phyloP scores from a whole-genome alignment of 78 protist genomes.

The Pigoraptor vietnamica region DNA sequence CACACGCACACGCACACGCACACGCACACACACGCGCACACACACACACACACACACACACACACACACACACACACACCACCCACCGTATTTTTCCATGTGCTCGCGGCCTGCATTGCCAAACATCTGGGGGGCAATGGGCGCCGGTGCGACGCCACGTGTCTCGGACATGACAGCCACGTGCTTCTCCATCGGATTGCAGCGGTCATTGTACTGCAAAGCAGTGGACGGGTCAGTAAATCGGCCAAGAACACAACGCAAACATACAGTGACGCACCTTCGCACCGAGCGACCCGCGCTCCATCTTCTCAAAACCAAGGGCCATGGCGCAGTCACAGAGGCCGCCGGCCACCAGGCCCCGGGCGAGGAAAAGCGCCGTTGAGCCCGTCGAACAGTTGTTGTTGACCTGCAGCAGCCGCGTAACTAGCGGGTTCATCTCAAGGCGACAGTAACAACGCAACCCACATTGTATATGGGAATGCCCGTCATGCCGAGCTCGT shows the following conservation, averaged over 20 bases:
- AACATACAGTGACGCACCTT: not conserved
- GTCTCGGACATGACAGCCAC: conserved; percentile 16
- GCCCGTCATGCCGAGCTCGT: conserved; percentile 36
- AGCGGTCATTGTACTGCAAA: conserved; percentile 18
- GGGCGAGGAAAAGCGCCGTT: conserved; percentile 29
- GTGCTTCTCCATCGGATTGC: conserved; percentile 34
- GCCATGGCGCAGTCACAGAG: conserved; percentile 34
- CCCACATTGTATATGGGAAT: conserved; percentile 30
- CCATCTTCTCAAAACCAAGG: conserved; percentile 47
- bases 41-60: too few relatives aligned
- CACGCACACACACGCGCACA: too few relatives aligned
- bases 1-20: too few relatives aligned
- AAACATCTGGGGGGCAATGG: conserved; percentile 32
- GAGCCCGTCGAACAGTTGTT: conserved; percentile 46
- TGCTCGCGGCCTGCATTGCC: conserved; percentile 34
- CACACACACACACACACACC: not conserved
- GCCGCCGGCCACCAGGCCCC: conserved; percentile 15
- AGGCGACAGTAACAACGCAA: not conserved
- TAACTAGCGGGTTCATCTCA: not conserved
- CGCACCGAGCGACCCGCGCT: conserved; percentile 25
- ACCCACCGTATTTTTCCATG: conserved; percentile 16
- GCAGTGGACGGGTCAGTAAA: not conserved
- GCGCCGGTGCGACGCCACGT: conserved; percentile 7
- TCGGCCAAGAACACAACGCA: not conserved
- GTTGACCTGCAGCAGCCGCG: conserved; percentile 8